These are phyloP conservation scores for Bryoerythrophyllum caledonicum DNA, from an alignment of 225 moss, liverwort and hornwort species.

Conservation along the genomic window DNA sequence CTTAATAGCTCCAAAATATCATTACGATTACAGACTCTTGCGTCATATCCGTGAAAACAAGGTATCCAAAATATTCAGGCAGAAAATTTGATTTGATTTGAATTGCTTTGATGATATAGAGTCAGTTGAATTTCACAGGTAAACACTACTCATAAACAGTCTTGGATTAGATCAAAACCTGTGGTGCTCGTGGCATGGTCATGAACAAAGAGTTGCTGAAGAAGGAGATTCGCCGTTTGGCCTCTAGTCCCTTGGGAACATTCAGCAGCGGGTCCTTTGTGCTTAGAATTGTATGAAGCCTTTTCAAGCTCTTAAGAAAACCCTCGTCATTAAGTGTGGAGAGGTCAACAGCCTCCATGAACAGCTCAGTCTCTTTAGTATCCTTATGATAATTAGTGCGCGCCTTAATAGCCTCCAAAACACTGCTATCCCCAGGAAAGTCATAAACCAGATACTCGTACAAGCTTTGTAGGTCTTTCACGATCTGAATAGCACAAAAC, in stretches of 20 bases:
- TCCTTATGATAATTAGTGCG: constrained; percentile 31
- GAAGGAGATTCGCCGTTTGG: constrained; percentile 73
- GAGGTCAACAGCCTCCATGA: constrained; percentile 80
- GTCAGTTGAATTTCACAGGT: constrained; percentile 2
- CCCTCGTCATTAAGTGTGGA: constrained; percentile 49
- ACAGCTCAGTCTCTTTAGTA: constrained; percentile 47
- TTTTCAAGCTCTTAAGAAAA: constrained; percentile 69
- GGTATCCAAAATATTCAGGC: neutral
- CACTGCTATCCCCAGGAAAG: constrained; percentile 56
- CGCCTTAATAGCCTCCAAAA: constrained; percentile 47
- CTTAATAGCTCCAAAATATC: constrained; percentile 4
- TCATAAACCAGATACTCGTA: constrained; percentile 74
- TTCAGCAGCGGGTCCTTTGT: constrained; percentile 63
- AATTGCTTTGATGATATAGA: neutral
- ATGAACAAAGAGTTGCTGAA: constrained; percentile 97
- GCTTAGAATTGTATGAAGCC: constrained; percentile 70
- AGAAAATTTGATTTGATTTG: neutral
- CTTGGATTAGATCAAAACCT: constrained; percentile 45
- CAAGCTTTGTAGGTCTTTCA: constrained; percentile 75
- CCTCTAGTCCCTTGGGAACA: constrained; percentile 85
- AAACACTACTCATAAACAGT: constrained; percentile 3
- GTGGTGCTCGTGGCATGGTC: constrained; percentile 94
- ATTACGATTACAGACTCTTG: constrained; percentile 1
- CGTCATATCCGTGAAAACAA: neutral
- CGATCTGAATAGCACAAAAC: constrained; percentile 53